These are phyloP conservation scores for Neurospora sp. DNA, from an alignment of 495 filamentous ascomycete species.

Conservation along the genomic window DNA sequence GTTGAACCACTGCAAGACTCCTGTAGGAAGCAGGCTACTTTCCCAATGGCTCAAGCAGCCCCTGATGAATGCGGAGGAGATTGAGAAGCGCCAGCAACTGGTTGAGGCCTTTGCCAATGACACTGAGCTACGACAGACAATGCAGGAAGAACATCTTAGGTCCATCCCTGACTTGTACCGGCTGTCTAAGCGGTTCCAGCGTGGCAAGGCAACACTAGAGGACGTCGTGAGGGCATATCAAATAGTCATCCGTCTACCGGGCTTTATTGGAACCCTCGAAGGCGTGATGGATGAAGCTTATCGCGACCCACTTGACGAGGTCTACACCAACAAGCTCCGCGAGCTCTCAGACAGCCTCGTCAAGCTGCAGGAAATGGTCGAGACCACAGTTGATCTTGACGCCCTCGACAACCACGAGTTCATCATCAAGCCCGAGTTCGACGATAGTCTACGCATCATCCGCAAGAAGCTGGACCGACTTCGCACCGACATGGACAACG, in stretches of 20 bases:
- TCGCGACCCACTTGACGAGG: constrained; percentile 73
- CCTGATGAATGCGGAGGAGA: constrained; percentile 82
- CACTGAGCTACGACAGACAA: constrained; percentile 87
- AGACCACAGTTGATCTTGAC: constrained; percentile 94
- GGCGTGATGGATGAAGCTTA: constrained; percentile 94
- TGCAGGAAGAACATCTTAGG: constrained; percentile 94
- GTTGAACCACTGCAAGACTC: constrained; percentile 96
- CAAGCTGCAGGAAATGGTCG: constrained; percentile 95
- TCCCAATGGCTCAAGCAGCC: constrained; percentile 98
- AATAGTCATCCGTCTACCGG: constrained; percentile 82
- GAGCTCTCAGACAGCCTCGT: constrained; percentile 67
- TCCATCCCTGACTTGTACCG: constrained; percentile 93
- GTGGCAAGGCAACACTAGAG: constrained; percentile 80
- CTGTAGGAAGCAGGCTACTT: constrained; percentile 79
- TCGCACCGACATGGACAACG: constrained; percentile 69
- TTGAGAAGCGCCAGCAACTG: constrained; percentile 84
- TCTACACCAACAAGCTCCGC: constrained; percentile 75
- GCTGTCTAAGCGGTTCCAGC: constrained; percentile 87
- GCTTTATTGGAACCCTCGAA: constrained; percentile 79
- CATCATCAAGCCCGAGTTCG: constrained; percentile 97
- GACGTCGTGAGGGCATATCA: constrained; percentile 95
- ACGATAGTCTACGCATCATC: constrained; percentile 78
- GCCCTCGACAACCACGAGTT: constrained; percentile 96
- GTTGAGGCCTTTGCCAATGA: constrained; percentile 93
- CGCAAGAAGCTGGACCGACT: constrained; percentile 84